Base-by-base conservation (phyloP, 2,329 filamentous ascomycete genomes). In the Cladobotryum protrusum region DNA sequence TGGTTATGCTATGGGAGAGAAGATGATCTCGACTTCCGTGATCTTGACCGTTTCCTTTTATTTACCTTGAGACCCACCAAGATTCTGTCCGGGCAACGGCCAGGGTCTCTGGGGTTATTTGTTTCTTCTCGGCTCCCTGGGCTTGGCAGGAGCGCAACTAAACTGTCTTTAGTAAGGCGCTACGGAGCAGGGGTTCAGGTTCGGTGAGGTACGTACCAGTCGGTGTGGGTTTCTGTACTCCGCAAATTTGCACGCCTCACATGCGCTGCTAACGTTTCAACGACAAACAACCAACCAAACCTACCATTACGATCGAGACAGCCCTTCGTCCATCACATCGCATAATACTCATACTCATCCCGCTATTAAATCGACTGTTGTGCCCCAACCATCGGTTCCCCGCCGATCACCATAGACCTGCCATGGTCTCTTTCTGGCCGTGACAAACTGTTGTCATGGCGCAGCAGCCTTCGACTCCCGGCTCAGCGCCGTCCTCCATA, bases 381-480 rank as follows among this genome's bases (percentile, higher is more conserved):
- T 29, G 24, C 11, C 11, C 6, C 24, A 29, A 8, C 24, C 6
- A 8, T 29, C 24, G 24, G 24, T 29, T 29, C 6, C 24, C 11
- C 24, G 11, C 39, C 18, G 35, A 37, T 37, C 12, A 37, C 9
- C 12, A 42, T 9, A 18, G n/a, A 6, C 46, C 35, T 52, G 46
- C 20, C 9, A 52, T 52, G 50, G 42, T 48, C 42, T 32, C 43
- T 18, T 20, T 33, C 15, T 42, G 29, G 19, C 37, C 47, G 46
- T 52, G 46, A 52, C 44, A 68, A 48, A 50, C 54, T 56, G n/a
- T 61, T 15, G 46, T 59, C 62, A 76, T 76, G 72, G 59, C 68
- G 62, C 63, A 66, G 62, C 63, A 66, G 67, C 70, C 68, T 64
- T 73, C 75, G 17, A 70, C 70, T 56, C 73, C 75, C 57, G 68